Evolutionary conservation across 148 eudicot genomes (phyloP).

Genomic region (Rhododendron williamsianum): DNA sequence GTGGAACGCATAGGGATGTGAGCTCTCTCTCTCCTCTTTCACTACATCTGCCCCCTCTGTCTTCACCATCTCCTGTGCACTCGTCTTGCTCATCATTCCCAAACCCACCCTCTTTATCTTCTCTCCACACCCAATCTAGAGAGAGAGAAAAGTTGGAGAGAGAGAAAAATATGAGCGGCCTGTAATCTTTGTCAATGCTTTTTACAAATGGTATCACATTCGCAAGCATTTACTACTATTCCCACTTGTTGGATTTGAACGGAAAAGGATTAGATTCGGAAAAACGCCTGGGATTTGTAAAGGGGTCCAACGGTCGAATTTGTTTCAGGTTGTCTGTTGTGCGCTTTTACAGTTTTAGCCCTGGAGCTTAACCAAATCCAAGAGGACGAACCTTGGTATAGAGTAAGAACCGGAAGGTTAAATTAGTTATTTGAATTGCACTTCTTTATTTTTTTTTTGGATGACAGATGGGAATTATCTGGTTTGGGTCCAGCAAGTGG

Average conservation of each 20-base stretch:
- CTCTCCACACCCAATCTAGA: neutral
- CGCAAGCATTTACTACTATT: neutral
- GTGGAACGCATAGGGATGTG: constrained; percentile 58
- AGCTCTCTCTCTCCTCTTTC: constrained; percentile 13
- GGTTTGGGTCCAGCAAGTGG: neutral
- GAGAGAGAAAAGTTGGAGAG: neutral
- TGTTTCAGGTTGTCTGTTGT: neutral
- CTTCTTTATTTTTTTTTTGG: neutral
- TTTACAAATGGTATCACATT: constrained; percentile 4
- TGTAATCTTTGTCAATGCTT: neutral
- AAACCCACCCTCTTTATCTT: neutral
- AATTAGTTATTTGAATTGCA: neutral
- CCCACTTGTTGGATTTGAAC: constrained; percentile 2
- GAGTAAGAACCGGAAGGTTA: neutral
- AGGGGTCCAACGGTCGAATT: constrained; percentile 20
- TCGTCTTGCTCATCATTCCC: neutral
- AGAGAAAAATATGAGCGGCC: neutral
- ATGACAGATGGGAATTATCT: neutral
- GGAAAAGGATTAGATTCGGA: no score
- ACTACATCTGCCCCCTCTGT: neutral
- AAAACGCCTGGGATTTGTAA: neutral
- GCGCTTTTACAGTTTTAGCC: neutral
- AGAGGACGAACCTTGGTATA: neutral
- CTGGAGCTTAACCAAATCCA: neutral
- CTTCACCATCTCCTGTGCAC: constrained; percentile 1